Conservation (phyloP, 805 yeast genomes). For the Pichia occidentalis region DNA sequence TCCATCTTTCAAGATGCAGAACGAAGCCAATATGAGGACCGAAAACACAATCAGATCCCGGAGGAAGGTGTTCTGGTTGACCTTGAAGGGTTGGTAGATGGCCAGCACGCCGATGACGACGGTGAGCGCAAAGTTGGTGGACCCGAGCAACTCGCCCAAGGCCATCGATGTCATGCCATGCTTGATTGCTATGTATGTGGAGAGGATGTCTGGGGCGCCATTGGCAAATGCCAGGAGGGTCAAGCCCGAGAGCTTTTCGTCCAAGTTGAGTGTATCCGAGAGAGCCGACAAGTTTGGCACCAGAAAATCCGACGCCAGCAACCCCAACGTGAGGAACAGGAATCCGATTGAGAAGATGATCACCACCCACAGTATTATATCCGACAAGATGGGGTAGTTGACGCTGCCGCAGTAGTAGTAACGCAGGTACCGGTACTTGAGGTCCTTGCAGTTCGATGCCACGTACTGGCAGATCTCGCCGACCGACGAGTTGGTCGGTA, state of each 20-base stretch:
- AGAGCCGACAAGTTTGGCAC: slow-evolving; percentile 72
- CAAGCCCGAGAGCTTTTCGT: slow-evolving; percentile 78
- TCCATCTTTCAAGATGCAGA: slow-evolving; percentile 51
- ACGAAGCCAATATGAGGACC: slow-evolving; percentile 40
- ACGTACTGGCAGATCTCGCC: slow-evolving; percentile 19
- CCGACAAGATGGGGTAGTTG: slow-evolving; percentile 7
- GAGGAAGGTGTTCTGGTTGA: slow-evolving; percentile 44
- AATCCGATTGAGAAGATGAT: slow-evolving; percentile 24
- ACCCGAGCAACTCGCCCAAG: slow-evolving; percentile 47
- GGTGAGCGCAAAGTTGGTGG: slow-evolving; percentile 46
- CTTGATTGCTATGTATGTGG: slow-evolving; percentile 77
- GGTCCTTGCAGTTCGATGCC: slow-evolving; percentile 17
- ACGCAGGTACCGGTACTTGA: slow-evolving; percentile 18
- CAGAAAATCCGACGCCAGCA: slow-evolving; percentile 74
- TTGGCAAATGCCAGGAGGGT: slow-evolving; percentile 88
- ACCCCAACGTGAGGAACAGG: slow-evolving; percentile 60
- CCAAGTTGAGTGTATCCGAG: slow-evolving; percentile 52
- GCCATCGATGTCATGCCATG: slow-evolving; percentile 47
- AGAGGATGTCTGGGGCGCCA: slow-evolving; percentile 83
- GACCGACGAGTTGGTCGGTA: slow-evolving; percentile 12
- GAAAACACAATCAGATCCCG: slow-evolving; percentile 58
- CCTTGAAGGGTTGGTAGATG: slow-evolving; percentile 38
- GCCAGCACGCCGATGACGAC: slow-evolving; percentile 39
- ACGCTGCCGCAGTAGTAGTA: slow-evolving; percentile 22
- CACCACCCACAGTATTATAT: slow-evolving; percentile 9